phyloP scores from a whole-genome alignment of 208 protist genomes.

The Herpetomonas muscarum region DNA sequence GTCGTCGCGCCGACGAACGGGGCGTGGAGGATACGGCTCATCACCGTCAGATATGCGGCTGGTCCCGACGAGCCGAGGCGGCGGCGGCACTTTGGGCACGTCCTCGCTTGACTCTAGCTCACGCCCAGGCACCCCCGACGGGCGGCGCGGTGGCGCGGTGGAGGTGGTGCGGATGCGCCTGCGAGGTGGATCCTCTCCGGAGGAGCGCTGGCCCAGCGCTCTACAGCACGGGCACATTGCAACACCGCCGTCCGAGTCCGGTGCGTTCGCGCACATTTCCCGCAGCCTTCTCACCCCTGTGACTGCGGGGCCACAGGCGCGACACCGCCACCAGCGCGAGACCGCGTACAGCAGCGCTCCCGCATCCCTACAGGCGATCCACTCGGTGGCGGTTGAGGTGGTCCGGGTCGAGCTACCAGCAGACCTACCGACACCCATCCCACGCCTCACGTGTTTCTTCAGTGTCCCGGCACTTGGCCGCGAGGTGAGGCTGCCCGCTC shows the following conservation, averaged over 20 bases:
- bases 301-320: background rate
- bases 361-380: conserved; percentile 1
- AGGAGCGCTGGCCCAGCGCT: background rate
- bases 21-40: no score
- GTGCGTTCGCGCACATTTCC: background rate
- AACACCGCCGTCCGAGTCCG: background rate
- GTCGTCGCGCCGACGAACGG: no score
- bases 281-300: background rate
- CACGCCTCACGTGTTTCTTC: conserved; percentile 81
- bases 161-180: background rate
- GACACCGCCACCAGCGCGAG: no score
- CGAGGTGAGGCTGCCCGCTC: conserved; percentile 67
- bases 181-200: background rate
- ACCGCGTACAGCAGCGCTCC: background rate
- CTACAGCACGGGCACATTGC: no score
- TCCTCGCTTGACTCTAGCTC: conserved; percentile 1
- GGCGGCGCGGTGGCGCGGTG: background rate
- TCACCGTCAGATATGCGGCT: no score
- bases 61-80: background rate
- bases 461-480: conserved; percentile 28
- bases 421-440: conserved; percentile 32
- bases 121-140: background rate
- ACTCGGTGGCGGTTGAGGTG: conserved; percentile 45
- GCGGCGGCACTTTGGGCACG: background rate
- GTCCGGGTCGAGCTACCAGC: conserved; percentile 56